These are phyloP conservation scores for Didymella glomerata DNA, from an alignment of 2,329 filamentous ascomycete genomes.

Conservation along the genomic window DNA sequence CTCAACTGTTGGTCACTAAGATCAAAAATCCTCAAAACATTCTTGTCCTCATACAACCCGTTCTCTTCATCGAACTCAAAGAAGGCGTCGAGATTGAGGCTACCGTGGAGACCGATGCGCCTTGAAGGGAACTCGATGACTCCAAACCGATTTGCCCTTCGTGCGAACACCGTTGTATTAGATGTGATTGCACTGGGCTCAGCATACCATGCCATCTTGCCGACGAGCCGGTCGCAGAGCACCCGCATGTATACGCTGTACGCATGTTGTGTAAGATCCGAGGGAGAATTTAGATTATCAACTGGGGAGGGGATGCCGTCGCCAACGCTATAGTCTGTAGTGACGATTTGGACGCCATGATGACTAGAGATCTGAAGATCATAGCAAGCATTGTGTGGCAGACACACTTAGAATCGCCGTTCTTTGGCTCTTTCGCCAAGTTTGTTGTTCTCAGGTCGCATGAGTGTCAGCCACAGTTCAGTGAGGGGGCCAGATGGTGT, in stretches of 20 bases:
- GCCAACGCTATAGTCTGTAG: neutral
- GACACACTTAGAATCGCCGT: constrained; percentile 14
- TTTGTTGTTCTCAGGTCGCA: neutral
- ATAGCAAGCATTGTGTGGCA: constrained; percentile 18
- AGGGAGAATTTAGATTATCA: constrained; percentile 6
- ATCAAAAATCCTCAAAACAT: neutral
- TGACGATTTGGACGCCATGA: constrained; percentile 10
- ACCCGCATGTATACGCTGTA: constrained; percentile 32
- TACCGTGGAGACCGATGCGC: constrained; percentile 13
- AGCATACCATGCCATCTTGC: constrained; percentile 27
- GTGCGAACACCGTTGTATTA: neutral
- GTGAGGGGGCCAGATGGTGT: constrained; percentile 17
- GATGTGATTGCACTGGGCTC: constrained; percentile 2
- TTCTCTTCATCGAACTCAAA: neutral
- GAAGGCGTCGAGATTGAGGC: neutral
- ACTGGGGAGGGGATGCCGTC: constrained; percentile 1
- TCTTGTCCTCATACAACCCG: neutral
- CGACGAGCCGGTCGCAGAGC: constrained; percentile 27
- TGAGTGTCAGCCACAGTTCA: neutral
- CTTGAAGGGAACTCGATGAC: constrained; percentile 22
- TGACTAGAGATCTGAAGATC: constrained; percentile 19
- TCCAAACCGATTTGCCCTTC: constrained; percentile 22
- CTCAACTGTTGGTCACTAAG: constrained; percentile 7
- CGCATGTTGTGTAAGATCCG: constrained; percentile 30
- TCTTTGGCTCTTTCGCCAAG: constrained; percentile 9